Base-by-base conservation (phyloP, 805 yeast species). In the Barnettozyma populi region DNA sequence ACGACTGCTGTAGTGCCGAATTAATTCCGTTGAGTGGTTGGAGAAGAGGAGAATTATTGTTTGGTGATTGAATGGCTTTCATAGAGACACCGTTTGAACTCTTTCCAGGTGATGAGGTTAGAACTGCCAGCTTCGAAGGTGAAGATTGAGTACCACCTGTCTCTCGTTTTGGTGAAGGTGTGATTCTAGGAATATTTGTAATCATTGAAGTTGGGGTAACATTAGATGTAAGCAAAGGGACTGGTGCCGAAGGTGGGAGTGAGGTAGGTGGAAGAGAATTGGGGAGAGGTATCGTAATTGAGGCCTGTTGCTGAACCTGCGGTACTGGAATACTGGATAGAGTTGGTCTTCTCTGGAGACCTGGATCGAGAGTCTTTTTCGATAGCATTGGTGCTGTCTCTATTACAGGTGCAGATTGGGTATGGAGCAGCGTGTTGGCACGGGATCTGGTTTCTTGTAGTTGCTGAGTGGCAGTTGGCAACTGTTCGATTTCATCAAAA, bases 161-260 rank as follows among this genome's bases (percentile, higher is more conserved):
- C 46, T 57, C 52, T 52, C 58, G 51, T 66, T 70, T 70, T 3
- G 81, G 81, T 1, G 81, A 75, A 7, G 80, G 76, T 0, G 79
- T 72, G 32, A 72, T 57, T 11, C 66, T 57, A 23, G 56, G 42
- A 13, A 63, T 56, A 20, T 42, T 43, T 10, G 61, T 62, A n/a
- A 29, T 29, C 45, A 37, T 20, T 41, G 36, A 11, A 48, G 25
- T 21, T 39, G 45, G 24, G 10, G 23, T 7, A 31, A 14, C 8
- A 20, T 21, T 18, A 19, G 37, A 10, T 21, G 50, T 44, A 11
- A 32, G 32, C 10, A 38, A 16, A 2, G 43, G 29, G 18, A 40
- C 19, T 31, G 46, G 45, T n/a, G 44, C 36, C 14, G 45, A 27
- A 19, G 37, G n/a, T 21, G 50, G 46, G 7, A 32, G 32, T 11